Evolutionary conservation across 2,329 filamentous ascomycete genomes (phyloP).

Genomic region (Aspergillus ibericus): DNA sequence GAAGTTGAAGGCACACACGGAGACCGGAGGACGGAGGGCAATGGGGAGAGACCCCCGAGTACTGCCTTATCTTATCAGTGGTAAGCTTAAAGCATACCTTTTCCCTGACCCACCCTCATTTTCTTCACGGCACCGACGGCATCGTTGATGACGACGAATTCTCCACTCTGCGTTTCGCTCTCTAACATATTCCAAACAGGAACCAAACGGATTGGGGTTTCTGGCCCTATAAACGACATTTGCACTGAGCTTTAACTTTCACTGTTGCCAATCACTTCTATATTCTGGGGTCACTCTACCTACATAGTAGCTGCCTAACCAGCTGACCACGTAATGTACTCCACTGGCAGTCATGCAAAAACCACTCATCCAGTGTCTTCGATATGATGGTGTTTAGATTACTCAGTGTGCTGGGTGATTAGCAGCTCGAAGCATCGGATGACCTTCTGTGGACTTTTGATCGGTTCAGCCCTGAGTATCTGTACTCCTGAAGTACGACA

Average conservation of each 20-base stretch:
- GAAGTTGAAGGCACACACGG: not conserved
- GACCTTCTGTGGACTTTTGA: not conserved
- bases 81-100: constrained; percentile 8
- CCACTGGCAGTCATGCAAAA: not conserved
- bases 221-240: not conserved
- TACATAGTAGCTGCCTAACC: too few species aligned
- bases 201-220: not conserved
- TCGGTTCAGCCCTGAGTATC: too few species aligned
- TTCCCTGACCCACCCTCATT: not conserved
- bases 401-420: not conserved
- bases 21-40: not conserved
- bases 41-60: not conserved
- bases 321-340: not conserved
- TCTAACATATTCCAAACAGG: not conserved
- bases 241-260: not conserved
- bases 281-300: too few species aligned
- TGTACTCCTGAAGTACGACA: too few species aligned
- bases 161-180: not conserved
- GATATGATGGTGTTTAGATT: not conserved
- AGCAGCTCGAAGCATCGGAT: not conserved
- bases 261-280: not conserved
- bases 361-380: not conserved
- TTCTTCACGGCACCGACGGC: not conserved
- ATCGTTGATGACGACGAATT: constrained; percentile 1
- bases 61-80: not conserved